Conservation (phyloP, 2,329 filamentous ascomycete genomes). For the Cordyceps militaris region DNA sequence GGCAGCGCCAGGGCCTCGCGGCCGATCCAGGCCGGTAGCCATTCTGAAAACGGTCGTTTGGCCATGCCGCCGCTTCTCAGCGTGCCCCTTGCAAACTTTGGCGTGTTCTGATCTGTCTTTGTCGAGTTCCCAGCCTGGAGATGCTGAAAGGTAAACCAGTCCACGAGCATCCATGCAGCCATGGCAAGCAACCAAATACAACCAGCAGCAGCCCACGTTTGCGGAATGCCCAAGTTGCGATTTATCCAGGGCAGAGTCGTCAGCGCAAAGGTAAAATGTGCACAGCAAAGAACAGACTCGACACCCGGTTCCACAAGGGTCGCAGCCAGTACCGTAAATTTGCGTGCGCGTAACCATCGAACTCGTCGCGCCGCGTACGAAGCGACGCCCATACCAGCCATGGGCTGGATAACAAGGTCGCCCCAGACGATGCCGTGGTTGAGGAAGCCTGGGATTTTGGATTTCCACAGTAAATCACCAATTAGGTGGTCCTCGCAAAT, state of each 20-base stretch:
- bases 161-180: constrained; percentile 63
- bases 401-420: constrained; percentile 84
- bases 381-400: constrained; percentile 68
- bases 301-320: constrained; percentile 91
- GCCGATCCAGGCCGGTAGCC: constrained; percentile 77
- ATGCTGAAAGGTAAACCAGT: constrained; percentile 65
- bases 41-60: constrained; percentile 57
- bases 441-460: constrained; percentile 53
- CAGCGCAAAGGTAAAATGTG: constrained; percentile 71
- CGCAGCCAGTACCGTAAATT: constrained; percentile 84
- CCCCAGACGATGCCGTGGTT: constrained; percentile 82
- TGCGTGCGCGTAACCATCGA: constrained; percentile 86
- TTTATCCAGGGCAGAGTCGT: constrained; percentile 65
- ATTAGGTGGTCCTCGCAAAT: constrained; percentile 98
- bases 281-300: constrained; percentile 76
- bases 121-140: constrained; percentile 69
- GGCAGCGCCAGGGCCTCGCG: constrained; percentile 77
- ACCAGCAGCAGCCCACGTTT: constrained; percentile 61
- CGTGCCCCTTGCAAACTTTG: constrained; percentile 58
- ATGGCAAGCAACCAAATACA: constrained; percentile 61
- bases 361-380: constrained; percentile 77
- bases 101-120: constrained; percentile 64
- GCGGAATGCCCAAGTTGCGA: constrained; percentile 43
- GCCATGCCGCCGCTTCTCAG: constrained; percentile 30
- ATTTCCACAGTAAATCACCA: constrained; percentile 81